Conservation (phyloP, 441 rosid genomes). For the Arabidopsis lyrata region DNA sequence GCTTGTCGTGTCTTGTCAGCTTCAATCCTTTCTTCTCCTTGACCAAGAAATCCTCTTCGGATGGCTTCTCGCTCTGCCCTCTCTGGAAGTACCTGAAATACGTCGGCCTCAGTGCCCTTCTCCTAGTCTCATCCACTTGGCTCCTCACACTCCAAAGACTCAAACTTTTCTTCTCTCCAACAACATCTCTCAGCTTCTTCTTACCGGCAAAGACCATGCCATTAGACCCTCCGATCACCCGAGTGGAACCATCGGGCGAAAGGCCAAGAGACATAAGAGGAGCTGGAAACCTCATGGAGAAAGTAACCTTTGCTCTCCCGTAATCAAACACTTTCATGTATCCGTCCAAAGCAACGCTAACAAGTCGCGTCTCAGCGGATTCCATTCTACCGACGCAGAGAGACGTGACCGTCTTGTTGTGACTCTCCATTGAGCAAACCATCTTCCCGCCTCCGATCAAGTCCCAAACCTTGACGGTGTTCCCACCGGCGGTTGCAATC, state of each 20-base stretch:
- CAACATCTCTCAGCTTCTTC: constrained; percentile 62
- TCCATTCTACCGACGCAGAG: constrained; percentile 66
- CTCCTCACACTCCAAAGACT: constrained; percentile 52
- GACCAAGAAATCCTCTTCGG: constrained; percentile 66
- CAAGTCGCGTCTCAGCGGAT: constrained; percentile 58
- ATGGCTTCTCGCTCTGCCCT: constrained; percentile 83
- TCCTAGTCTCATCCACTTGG: constrained; percentile 53
- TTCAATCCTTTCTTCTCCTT: constrained; percentile 76
- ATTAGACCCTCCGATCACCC: constrained; percentile 78
- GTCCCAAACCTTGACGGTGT: constrained; percentile 90
- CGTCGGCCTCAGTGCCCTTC: constrained; percentile 60
- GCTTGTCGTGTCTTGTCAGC: constrained; percentile 76
- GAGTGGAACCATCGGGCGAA: constrained; percentile 63
- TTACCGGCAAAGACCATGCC: constrained; percentile 79
- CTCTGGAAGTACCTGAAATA: constrained; percentile 82
- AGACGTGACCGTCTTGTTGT: constrained; percentile 90
- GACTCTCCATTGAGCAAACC: constrained; percentile 87
- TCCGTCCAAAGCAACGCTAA: constrained; percentile 90
- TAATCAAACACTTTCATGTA: constrained; percentile 93
- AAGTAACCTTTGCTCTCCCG: constrained; percentile 76
- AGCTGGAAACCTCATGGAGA: constrained; percentile 91
- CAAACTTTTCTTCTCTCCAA: constrained; percentile 34
- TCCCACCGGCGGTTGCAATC: constrained; percentile 86
- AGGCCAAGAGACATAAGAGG: constrained; percentile 79
- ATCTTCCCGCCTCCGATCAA: constrained; percentile 83